Conservation (phyloP, 192 early-diverging fungal species). For the Coemansia sp. region DNA sequence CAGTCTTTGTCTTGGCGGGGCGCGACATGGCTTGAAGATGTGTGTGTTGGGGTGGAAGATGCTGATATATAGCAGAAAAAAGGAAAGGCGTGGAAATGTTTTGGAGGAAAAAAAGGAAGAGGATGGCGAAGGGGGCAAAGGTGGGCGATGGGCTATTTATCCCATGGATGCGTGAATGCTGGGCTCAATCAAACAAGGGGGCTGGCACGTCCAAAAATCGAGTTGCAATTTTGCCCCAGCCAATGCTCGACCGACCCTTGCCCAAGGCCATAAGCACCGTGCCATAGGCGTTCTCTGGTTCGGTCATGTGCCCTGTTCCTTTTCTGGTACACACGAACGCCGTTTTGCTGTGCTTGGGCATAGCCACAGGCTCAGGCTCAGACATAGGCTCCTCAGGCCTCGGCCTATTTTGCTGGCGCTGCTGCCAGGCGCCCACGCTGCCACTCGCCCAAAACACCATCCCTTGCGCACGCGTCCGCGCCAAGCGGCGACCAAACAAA, state of each 20-base stretch:
- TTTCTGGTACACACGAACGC: no score
- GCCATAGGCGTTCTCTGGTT: not conserved
- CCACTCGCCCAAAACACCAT: slow-evolving; percentile 30
- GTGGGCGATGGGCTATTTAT: slow-evolving; percentile 24
- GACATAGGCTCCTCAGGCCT: not conserved
- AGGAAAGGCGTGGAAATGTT: not conserved
- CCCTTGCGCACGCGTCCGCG: slow-evolving; percentile 14
- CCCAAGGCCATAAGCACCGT: not conserved
- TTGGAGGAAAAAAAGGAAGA: not conserved
- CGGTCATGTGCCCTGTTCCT: not conserved
- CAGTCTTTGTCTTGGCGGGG: slow-evolving; percentile 17
- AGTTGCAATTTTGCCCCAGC: slow-evolving; percentile 13
- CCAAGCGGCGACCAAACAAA: slow-evolving; percentile 36
- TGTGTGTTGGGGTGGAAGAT: not conserved
- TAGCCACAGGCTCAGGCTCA: no score
- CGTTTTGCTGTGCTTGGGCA: no score
- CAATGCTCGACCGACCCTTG: slow-evolving; percentile 12
- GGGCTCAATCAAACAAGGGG: slow-evolving; percentile 2
- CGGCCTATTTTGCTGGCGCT: not conserved
- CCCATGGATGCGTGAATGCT: slow-evolving; percentile 5
- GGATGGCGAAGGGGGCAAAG: slow-evolving; percentile 11
- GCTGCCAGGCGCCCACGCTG: not conserved
- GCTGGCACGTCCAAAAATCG: slow-evolving; percentile 20
- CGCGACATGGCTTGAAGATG: slow-evolving; percentile 14
- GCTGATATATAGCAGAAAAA: slow-evolving; percentile 1